These are phyloP conservation scores for Jaapia argillacea DNA, from an alignment of 768 basidiomycete species.

Conservation along the genomic window DNA sequence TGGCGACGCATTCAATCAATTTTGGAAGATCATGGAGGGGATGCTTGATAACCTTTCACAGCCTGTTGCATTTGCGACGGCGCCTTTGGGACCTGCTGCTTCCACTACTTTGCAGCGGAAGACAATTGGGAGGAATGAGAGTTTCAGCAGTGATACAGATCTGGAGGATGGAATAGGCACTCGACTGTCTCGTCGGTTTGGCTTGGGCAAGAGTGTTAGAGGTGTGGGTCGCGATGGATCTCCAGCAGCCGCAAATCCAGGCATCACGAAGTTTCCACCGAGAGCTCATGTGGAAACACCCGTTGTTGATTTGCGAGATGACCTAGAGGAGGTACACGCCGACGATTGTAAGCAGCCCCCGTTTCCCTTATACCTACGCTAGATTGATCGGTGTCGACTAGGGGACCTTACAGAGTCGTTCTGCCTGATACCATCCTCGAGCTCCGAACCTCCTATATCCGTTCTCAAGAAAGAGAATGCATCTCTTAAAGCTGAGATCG, in stretches of 20 bases:
- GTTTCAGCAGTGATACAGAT: constrained; percentile 58
- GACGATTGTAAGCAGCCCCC: constrained; percentile 43
- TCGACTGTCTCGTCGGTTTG: constrained; percentile 38
- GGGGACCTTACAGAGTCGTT: constrained; percentile 77
- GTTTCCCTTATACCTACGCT: neutral
- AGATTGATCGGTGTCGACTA: constrained; percentile 21
- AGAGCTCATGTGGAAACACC: constrained; percentile 7
- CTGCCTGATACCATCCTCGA: constrained; percentile 57
- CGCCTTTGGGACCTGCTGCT: constrained; percentile 49
- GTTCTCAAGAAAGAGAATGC: constrained; percentile 59
- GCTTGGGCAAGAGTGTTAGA: neutral
- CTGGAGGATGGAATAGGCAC: constrained; percentile 53
- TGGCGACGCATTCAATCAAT: constrained; percentile 80
- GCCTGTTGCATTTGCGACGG: constrained; percentile 73
- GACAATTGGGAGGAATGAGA: constrained; percentile 34
- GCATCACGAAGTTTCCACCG: constrained; percentile 1
- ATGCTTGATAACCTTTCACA: constrained; percentile 83
- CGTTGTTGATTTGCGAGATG: constrained; percentile 23
- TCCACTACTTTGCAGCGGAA: constrained; percentile 15
- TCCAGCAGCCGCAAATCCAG: constrained; percentile 1
- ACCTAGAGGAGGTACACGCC: constrained; percentile 49
- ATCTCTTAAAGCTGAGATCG: constrained; percentile 50
- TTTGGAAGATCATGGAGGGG: constrained; percentile 83
- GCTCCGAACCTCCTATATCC: constrained; percentile 33
- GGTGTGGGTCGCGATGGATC: constrained; percentile 14